Evolutionary conservation across 2,329 filamentous ascomycete species (phyloP).

Genomic region (Neospermospora avenae): DNA sequence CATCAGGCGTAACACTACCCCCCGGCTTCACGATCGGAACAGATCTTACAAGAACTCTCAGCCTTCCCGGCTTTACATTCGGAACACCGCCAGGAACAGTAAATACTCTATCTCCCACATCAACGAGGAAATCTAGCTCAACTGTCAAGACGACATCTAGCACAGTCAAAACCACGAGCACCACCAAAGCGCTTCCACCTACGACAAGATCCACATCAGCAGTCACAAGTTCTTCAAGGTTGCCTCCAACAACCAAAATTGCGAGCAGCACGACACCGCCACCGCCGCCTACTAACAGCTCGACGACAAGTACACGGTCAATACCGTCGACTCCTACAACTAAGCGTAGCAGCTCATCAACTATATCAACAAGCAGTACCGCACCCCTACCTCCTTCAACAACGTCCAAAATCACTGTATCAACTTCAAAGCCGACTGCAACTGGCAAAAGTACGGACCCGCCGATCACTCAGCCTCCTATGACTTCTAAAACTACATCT

Average conservation of each 20-base stretch:
- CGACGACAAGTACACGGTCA: background rate
- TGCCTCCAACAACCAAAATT: background rate
- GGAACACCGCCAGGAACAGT: background rate
- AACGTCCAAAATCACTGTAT: background rate
- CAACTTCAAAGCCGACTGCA: background rate
- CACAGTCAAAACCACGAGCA: background rate
- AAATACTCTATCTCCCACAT: background rate
- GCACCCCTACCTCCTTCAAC: background rate
- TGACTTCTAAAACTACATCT: background rate
- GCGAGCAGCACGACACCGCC: background rate
- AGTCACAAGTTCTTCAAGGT: background rate
- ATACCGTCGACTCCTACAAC: background rate
- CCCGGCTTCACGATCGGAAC: conserved; percentile 7
- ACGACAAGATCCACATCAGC: background rate
- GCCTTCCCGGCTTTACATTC: background rate
- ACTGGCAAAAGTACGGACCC: background rate
- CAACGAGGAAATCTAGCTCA: background rate
- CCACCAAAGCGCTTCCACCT: background rate
- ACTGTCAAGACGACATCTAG: conserved; percentile 5
- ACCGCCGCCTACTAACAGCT: background rate
- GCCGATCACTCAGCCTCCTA: background rate
- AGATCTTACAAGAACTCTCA: background rate
- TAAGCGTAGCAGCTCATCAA: background rate
- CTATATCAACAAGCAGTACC: background rate
- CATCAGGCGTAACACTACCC: background rate